Evolutionary conservation across 345 rosid species (phyloP).

Genomic region (Salix viminalis): DNA sequence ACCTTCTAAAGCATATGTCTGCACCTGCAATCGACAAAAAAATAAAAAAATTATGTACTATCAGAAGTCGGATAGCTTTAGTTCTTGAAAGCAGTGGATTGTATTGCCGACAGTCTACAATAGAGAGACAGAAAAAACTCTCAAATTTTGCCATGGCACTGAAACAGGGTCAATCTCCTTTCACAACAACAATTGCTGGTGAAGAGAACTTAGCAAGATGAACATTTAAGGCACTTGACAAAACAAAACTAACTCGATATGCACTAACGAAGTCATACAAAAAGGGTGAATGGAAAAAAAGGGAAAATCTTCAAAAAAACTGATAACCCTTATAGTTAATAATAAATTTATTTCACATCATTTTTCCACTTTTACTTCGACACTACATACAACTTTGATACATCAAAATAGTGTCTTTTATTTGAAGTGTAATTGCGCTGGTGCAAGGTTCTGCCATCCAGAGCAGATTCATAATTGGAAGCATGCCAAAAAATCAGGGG

Average conservation of each 20-base stretch:
- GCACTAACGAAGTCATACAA: neutral
- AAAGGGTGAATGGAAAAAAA: too few species aligned
- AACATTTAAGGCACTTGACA: neutral
- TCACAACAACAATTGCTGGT: neutral
- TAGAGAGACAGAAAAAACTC: neutral
- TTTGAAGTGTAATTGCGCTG: neutral
- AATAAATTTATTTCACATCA: neutral
- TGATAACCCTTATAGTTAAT: neutral
- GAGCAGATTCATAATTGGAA: neutral
- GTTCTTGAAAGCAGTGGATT: neutral
- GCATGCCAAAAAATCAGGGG: neutral
- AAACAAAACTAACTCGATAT: neutral
- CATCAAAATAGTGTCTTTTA: neutral
- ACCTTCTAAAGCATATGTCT: slow-evolving; percentile 18
- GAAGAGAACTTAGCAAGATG: neutral
- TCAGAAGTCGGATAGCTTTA: neutral
- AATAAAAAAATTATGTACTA: neutral
- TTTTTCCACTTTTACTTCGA: neutral
- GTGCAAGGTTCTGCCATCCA: neutral
- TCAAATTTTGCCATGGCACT: neutral
- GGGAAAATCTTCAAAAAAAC: too few species aligned
- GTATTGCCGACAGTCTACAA: neutral
- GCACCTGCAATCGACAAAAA: slow-evolving; percentile 12
- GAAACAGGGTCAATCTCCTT: neutral
- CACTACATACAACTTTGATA: neutral